These are phyloP conservation scores for Acanthamoeba culbertsoni DNA, from an alignment of 208 protist species.

Conservation along the genomic window DNA sequence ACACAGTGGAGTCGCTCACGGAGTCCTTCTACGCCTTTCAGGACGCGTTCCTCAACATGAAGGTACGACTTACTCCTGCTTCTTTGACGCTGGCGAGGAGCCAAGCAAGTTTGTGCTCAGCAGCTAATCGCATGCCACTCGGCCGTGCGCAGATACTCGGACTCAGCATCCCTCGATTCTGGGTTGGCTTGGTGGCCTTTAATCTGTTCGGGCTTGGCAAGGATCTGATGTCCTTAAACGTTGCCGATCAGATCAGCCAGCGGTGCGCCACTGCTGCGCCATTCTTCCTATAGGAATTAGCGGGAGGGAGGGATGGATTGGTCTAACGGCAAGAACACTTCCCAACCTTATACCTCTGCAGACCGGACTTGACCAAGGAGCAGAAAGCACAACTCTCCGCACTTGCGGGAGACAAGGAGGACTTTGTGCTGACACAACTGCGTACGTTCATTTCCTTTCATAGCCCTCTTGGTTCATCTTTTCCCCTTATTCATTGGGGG, in stretches of 20 bases:
- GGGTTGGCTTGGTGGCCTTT: conserved; percentile 29
- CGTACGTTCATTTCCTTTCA: neutral
- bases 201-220: neutral
- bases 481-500: neutral
- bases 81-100: neutral
- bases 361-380: neutral
- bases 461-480: neutral
- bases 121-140: neutral
- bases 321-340: neutral
- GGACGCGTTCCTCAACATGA: neutral
- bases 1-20: conserved; percentile 15
- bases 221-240: neutral
- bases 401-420: neutral
- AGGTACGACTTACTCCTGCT: neutral
- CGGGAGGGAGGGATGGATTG: no score
- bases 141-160: neutral
- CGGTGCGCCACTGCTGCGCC: neutral
- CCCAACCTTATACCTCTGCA: neutral
- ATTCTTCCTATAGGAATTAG: neutral
- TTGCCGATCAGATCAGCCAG: neutral
- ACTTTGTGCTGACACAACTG: neutral
- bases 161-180: neutral
- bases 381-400: neutral
- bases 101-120: neutral
- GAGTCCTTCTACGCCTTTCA: conserved; percentile 38